Conservation (phyloP, 2,329 filamentous ascomycete species). For the Arthroderma sp. region DNA sequence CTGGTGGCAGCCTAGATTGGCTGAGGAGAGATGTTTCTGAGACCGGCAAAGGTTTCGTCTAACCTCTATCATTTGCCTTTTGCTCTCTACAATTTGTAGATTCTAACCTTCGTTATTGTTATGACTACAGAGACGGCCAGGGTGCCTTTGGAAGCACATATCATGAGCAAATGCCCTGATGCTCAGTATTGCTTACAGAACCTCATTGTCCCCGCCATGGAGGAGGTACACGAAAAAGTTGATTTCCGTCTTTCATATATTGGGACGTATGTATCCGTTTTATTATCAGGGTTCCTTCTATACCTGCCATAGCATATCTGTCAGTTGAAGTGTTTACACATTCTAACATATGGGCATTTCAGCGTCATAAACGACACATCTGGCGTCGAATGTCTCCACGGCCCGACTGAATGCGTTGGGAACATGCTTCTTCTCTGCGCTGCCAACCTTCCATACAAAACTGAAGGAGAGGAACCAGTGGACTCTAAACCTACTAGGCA, state of each 20-base stretch:
- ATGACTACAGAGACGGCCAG: conserved; percentile 1
- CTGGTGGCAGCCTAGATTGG: too few species aligned
- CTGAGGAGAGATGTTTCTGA: too few species aligned
- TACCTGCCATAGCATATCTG: too few species aligned
- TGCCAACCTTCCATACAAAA: conserved; percentile 43
- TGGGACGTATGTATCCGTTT: conserved; percentile 46
- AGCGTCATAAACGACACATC: conserved; percentile 58
- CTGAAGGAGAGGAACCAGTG: conserved; percentile 9
- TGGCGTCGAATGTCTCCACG: conserved; percentile 79
- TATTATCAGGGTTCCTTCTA: background rate
- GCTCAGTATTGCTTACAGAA: conserved; percentile 69
- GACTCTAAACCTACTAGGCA: conserved; percentile 27
- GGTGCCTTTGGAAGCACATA: conserved; percentile 81
- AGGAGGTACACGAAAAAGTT: conserved; percentile 65
- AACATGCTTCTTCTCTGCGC: conserved; percentile 93
- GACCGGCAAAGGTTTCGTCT: too few species aligned
- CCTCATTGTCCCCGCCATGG: conserved; percentile 76
- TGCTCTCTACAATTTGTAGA: background rate
- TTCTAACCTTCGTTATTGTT: background rate
- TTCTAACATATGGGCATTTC: background rate
- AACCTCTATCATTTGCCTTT: background rate
- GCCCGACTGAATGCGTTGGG: conserved; percentile 78
- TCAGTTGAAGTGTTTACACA: too few species aligned
- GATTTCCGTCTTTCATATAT: conserved; percentile 88
- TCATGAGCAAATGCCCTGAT: conserved; percentile 96